A percentile compares a stretch with the other conserved stretches of the same genome.
Conservation (phyloP, 2,329 filamentous ascomycete genomes). For the Claviceps digitariae region DNA sequence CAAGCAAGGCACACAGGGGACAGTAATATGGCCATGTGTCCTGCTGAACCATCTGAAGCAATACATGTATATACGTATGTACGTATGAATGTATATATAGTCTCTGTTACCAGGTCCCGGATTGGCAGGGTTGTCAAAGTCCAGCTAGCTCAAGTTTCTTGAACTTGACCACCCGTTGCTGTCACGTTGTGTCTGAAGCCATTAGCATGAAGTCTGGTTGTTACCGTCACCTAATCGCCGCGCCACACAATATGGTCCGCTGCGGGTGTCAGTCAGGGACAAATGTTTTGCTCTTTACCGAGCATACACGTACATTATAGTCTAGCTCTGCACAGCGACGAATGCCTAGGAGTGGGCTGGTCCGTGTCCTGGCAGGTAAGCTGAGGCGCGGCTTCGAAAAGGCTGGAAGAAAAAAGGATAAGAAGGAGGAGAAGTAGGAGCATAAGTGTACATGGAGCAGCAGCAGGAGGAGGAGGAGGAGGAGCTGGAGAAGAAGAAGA, state of each 20-base stretch:
- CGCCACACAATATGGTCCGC: background rate
- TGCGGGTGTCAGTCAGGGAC: background rate
- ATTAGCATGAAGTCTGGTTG: background rate
- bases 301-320: background rate
- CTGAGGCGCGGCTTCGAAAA: background rate
- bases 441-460: background rate
- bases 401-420: background rate
- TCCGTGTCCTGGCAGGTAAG: background rate
- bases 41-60: slow-evolving; percentile 1
- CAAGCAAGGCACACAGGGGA: background rate
- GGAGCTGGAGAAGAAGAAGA: background rate
- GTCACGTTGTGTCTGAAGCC: background rate
- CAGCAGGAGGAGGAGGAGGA: background rate
- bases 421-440: background rate
- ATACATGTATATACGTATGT: background rate
- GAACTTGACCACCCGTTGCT: no score
- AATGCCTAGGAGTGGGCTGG: background rate
- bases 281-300: no score
- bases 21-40: background rate
- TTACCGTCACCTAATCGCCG: background rate
- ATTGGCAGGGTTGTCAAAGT: background rate
- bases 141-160: background rate
- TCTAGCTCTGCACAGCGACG: background rate
- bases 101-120: background rate
- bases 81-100: background rate